Evolutionary conservation across 257 asterid genomes (phyloP), one percentile per base, ranked within the genome.

Genomic region (Plectranthus barbatus): DNA sequence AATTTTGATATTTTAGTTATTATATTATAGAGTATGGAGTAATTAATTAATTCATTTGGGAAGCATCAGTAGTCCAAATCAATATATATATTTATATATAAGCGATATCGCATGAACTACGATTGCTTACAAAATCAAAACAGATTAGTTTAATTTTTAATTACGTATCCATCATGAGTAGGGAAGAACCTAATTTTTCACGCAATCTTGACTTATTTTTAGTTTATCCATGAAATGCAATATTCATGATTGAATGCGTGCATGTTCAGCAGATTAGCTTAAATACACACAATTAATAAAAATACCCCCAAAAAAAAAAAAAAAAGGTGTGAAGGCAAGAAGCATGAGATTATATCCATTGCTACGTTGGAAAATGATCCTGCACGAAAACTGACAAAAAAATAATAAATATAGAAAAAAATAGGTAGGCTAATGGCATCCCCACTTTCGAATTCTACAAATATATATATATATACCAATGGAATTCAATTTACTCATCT

Each of bases 401-500:
- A n/a, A n/a, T n/a, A n/a, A n/a, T n/a, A n/a, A n/a, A n/a, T n/a
- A n/a, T n/a, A n/a, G n/a, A n/a, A n/a, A n/a, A n/a, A n/a, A n/a
- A n/a, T n/a, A n/a, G n/a, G n/a, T n/a, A n/a, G n/a, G n/a, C n/a
- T n/a, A 33, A 15, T 24, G 5, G 46, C 59, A 36, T 26, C 18
- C 51, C 67, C 53, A 49, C 60, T 47, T 48, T 13, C 36, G 14
- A 69, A 15, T 59, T 42, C 64, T 17, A 11, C 42, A 20, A n/a
- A n/a, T n/a, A n/a, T 36, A 31, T 20, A 26, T 1, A 13, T 67
- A 36, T 6, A 4, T 0, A 1, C 44, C 34, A 47, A 57, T n/a
- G 37, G 23, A 18, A 65, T 49, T 45, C 55, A 42, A 36, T 19
- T 45, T 67, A 45, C 74, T 59, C 60, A 52, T 44, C 33, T 31